phyloP scores from a whole-genome alignment of 352 stramenopile genomes.

The Sclerospora graminicola region DNA sequence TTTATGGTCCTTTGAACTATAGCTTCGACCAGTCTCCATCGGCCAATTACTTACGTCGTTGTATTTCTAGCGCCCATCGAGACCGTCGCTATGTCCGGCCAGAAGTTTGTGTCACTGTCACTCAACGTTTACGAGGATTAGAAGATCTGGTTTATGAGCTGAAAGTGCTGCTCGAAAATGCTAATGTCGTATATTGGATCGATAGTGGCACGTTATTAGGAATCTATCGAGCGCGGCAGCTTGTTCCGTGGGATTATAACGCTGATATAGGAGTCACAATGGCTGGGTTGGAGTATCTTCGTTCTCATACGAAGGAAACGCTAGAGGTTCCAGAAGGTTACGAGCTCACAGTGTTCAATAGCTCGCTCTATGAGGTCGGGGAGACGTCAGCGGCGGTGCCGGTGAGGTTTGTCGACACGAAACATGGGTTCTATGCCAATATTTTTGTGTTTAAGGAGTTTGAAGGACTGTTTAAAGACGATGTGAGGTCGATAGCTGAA shows the following conservation, averaged over 20 bases:
- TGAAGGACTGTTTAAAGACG: slow-evolving; percentile 21
- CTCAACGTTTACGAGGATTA: slow-evolving; percentile 24
- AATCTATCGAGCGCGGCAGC: slow-evolving; percentile 28
- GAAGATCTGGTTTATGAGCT: slow-evolving; percentile 31
- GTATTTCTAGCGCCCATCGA: slow-evolving; percentile 23
- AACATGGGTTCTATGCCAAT: slow-evolving; percentile 41
- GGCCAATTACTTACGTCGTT: slow-evolving; percentile 23
- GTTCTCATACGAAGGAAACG: slow-evolving; percentile 5
- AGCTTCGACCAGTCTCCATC: slow-evolving; percentile 6
- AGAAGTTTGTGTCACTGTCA: slow-evolving; percentile 23
- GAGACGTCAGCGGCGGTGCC: slow-evolving; percentile 20
- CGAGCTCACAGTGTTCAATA: slow-evolving; percentile 35
- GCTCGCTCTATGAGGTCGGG: slow-evolving; percentile 19
- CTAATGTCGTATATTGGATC: slow-evolving; percentile 36
- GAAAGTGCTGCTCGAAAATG: slow-evolving; percentile 24
- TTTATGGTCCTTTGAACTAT: slow-evolving; percentile 14
- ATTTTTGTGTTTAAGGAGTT: slow-evolving; percentile 35
- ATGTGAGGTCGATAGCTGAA: slow-evolving; percentile 9
- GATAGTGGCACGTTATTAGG: slow-evolving; percentile 46
- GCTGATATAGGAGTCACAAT: slow-evolving; percentile 31
- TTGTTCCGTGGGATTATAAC: slow-evolving; percentile 46
- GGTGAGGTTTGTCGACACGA: slow-evolving; percentile 35
- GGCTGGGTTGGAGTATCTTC: slow-evolving; percentile 11
- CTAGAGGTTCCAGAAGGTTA: slow-evolving; percentile 27
- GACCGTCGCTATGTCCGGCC: slow-evolving; percentile 26